Evolutionary conservation across 768 basidiomycete species (phyloP), one percentile per base, ranked within the genome.

Genomic region (Boletus pseudopeckii): DNA sequence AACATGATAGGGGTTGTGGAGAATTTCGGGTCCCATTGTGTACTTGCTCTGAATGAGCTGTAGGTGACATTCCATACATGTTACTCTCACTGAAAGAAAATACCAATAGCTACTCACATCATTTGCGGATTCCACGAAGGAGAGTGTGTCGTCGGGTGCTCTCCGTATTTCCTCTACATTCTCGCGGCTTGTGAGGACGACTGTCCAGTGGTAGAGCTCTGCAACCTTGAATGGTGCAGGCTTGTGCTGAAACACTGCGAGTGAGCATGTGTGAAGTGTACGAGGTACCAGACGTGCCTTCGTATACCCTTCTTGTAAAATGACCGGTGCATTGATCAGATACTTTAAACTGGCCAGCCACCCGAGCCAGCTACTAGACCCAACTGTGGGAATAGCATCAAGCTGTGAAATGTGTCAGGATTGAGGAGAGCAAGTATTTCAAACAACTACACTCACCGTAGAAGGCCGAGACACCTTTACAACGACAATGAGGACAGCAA

Each of bases 1-100:
- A 34, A 34, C 6, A 15, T 34, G 75, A 42, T 73, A 75, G 4
- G 45, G 49, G 53, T 72, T 66, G 1, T 64, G 38, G 10, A 55
- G 26, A 26, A 75, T 47, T 36, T 73, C 61, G 0, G 58, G 57
- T 0, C 74, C 74, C 0, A 82, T 28, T 0, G 75, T 76, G 54
- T 78, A 72, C 1, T 70, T 63, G 9, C n/a, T n/a, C n/a, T n/a
- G n/a, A n/a, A n/a, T n/a, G n/a, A 55, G 26, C 79, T 81, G 33
- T 47, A 1, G 2, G 43, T 11, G 15, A 15, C 7, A 13, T 26
- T 53, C 14, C 13, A 32, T 22, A 5, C 14, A 7, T 7, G 3
- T 22, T 22, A 3, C 1, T 10, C 20, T 18, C 18, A 39, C 2
- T n/a, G 28, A 8, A 7, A 30, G n/a, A 38, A 20, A 43, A 36